phyloP scores from a whole-genome alignment of 1,284 basidiomycete species.

The Stygiomarasmius scandens region DNA sequence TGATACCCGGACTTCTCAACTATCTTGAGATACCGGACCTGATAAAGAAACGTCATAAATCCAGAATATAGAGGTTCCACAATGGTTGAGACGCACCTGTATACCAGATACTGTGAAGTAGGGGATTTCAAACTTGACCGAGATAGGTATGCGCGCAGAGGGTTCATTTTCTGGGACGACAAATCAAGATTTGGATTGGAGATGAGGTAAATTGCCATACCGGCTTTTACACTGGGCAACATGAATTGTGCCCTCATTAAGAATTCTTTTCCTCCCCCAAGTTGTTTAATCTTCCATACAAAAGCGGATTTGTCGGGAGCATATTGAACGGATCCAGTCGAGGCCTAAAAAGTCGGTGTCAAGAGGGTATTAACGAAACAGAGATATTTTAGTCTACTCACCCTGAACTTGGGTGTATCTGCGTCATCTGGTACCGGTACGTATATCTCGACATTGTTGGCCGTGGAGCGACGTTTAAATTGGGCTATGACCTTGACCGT shows the following conservation, averaged over 20 bases:
- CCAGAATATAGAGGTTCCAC: no score
- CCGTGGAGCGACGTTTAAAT: constrained; percentile 95
- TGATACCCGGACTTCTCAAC: constrained; percentile 98
- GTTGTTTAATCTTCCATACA: constrained; percentile 97
- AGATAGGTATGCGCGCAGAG: constrained; percentile 92
- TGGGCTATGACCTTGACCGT: constrained; percentile 98
- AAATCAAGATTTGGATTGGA: constrained; percentile 6
- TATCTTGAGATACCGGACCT: constrained; percentile 70
- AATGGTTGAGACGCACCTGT: constrained; percentile 92
- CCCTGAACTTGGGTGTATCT: constrained; percentile 95
- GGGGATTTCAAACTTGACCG: constrained; percentile 97
- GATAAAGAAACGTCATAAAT: not conserved
- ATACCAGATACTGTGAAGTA: constrained; percentile 98
- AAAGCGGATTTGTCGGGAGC: constrained; percentile 96
- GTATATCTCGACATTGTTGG: constrained; percentile 98
- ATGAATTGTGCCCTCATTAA: constrained; percentile 97
- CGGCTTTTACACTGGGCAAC: constrained; percentile 84
- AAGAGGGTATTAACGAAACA: not conserved
- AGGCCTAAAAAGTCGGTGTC: constrained; percentile 55
- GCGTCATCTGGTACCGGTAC: constrained; percentile 99
- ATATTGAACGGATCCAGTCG: constrained; percentile 91
- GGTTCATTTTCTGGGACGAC: constrained; percentile 72
- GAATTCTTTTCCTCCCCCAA: constrained; percentile 91
- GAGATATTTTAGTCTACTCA: constrained; percentile 39
- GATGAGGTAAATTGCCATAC: constrained; percentile 44